Evolutionary conservation across 2,329 filamentous ascomycete genomes (phyloP), one percentile per base, ranked within the genome.

Genomic region (Plenodomus lindquistii): DNA sequence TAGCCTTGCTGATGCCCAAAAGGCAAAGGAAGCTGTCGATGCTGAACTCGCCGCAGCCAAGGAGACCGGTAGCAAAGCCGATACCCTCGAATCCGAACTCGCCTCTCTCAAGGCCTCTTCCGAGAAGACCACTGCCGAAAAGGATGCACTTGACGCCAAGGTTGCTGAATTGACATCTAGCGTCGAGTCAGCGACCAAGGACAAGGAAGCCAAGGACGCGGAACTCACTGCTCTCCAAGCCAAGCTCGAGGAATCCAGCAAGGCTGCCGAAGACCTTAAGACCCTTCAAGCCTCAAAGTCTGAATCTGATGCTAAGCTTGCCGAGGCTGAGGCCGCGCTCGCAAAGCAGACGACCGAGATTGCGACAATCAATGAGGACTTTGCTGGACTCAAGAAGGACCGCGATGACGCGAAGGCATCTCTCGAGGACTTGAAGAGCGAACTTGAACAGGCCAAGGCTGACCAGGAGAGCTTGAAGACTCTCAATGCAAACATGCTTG

Each of bases 71-170:
- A 37, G 48, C 17, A 59, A 57, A 43, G 50, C 51, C 2, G 53
- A 55, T 15, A 22, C 53, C 1, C 40, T 62, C 19, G 56, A 60
- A 24, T 41, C 53, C 19, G 59, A 60, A 20, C 40, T 64, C 21
- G 56, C 57, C 2, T 59, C 65, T 9, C 54, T 63, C 42, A 65
- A 66, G 50, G 55, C 57, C 20, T 54, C 52, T 16, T 46, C 48
- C 36, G 60, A 61, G 44, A 63, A 65, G 54, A 48, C 53, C 5
- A 40, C 52, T 31, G 34, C 60, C 8, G 59, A 63, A 44, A 62
- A 62, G 46, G 46, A 48, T 9, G 55, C 55, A 22, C 53, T 62
- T 1, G 55, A 62, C 15, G 37, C 60, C 16, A 65, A 65, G 53
- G 44, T 66, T 18, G 45, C 58, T 21, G 52, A 62, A 15, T 46